These are phyloP conservation scores for Phoma sp. DNA, from an alignment of 2,329 filamentous ascomycete species.

Conservation along the genomic window DNA sequence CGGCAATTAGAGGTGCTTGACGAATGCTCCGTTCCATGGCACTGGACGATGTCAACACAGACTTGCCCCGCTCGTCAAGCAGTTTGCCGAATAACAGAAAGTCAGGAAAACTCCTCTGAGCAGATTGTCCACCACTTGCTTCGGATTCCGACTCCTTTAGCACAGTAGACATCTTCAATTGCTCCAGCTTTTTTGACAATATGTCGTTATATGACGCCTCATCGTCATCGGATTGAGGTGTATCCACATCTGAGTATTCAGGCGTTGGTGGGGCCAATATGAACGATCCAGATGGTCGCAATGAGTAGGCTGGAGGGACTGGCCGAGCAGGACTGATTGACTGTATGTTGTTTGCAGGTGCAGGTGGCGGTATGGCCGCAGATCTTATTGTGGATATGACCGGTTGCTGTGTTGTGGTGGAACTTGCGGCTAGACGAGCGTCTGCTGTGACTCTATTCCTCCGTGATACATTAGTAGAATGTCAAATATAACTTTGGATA, in stretches of 20 bases:
- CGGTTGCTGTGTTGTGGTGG: not conserved
- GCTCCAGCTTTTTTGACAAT: not conserved
- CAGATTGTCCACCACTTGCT: too few relatives aligned
- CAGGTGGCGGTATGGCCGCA: not conserved
- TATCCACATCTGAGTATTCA: not conserved
- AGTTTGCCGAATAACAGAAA: conserved; percentile 2
- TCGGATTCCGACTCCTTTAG: not conserved
- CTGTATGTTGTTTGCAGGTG: not conserved
- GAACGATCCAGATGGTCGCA: not conserved
- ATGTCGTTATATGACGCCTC: not conserved
- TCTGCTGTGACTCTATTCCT: not conserved
- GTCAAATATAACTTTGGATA: too few relatives aligned
- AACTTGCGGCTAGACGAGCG: not conserved
- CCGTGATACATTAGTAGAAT: not conserved
- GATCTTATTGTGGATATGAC: not conserved
- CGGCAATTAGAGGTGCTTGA: conserved; percentile 19
- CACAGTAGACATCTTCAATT: not conserved
- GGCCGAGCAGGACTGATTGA: not conserved
- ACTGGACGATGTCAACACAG: not conserved
- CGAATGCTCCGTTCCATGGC: conserved; percentile 9
- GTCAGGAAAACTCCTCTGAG: not conserved
- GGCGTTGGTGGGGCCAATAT: not conserved
- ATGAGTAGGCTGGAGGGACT: not conserved
- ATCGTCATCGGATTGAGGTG: not conserved
- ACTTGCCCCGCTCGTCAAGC: not conserved